A percentile compares a stretch with the other conserved stretches of the same genome.
phyloP scores from a whole-genome alignment of 768 basidiomycete genomes.

The Termitomyces sp. region DNA sequence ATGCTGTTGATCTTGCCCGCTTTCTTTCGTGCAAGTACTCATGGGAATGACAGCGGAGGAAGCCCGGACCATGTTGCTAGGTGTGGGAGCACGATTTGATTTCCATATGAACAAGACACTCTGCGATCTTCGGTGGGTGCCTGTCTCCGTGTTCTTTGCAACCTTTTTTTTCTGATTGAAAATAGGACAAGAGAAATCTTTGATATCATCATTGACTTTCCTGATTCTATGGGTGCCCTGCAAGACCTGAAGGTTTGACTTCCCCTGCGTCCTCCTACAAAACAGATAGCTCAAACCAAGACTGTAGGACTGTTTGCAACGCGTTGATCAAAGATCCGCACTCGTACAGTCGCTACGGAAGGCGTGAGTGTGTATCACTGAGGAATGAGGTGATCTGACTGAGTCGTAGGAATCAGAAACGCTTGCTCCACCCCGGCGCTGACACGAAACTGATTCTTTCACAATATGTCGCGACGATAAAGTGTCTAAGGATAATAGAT shows the following conservation, averaged over 20 bases:
- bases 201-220: conserved; percentile 93
- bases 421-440: conserved; percentile 92
- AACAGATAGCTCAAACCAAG: neutral
- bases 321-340: conserved; percentile 74
- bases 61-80: conserved; percentile 66
- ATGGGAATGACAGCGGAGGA: conserved; percentile 53
- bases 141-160: neutral
- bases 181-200: conserved; percentile 79
- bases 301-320: conserved; percentile 63
- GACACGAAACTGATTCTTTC: conserved; percentile 88
- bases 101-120: conserved; percentile 91
- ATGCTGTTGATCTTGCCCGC: conserved; percentile 20
- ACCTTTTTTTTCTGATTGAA: neutral
- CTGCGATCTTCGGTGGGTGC: conserved; percentile 75
- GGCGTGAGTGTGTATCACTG: conserved; percentile 50
- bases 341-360: conserved; percentile 76
- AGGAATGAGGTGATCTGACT: neutral
- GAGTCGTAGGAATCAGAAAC: conserved; percentile 67
- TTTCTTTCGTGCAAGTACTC: neutral
- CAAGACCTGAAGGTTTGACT: conserved; percentile 73
- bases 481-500: conserved; percentile 86
- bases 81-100: conserved; percentile 81
- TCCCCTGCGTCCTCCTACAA: neutral
- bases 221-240: conserved; percentile 81
- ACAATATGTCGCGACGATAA: conserved; percentile 91